Evolutionary conservation across 192 early-diverging fungal species (phyloP).

Genomic region (Phlyctochytrium bullatum): DNA sequence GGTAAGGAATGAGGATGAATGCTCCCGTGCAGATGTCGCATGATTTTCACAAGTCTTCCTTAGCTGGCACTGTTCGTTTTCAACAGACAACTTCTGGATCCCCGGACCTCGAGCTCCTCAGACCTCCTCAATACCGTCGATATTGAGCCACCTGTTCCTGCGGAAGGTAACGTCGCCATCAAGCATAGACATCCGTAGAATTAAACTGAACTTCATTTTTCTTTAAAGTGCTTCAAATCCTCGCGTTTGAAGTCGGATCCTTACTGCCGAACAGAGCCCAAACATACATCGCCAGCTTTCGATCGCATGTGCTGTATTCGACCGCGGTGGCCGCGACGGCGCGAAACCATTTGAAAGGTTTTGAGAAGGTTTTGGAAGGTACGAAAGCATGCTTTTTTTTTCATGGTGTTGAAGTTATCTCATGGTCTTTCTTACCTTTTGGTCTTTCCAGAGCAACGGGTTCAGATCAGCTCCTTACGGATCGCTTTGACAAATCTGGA

Average conservation of each 20-base stretch:
- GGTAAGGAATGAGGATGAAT: slow-evolving; percentile 1
- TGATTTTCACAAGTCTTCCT: too few relatives aligned
- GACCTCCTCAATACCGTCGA: slow-evolving; percentile 15
- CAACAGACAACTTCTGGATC: slow-evolving; percentile 20
- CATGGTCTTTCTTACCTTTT: too few relatives aligned
- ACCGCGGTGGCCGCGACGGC: background rate
- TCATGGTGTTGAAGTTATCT: too few relatives aligned
- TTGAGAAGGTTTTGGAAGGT: background rate
- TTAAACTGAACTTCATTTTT: too few relatives aligned
- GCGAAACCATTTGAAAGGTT: background rate
- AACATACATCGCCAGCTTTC: slow-evolving; percentile 15
- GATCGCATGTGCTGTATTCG: slow-evolving; percentile 21
- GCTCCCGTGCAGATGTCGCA: too few relatives aligned
- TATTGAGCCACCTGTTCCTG: slow-evolving; percentile 28
- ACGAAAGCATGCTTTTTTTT: background rate
- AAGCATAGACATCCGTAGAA: too few relatives aligned
- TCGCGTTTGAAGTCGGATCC: background rate
- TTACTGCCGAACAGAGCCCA: slow-evolving; percentile 2
- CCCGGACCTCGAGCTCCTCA: too few relatives aligned
- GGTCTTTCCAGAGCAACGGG: slow-evolving; percentile 34
- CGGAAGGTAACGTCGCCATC: slow-evolving; percentile 8
- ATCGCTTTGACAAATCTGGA: slow-evolving; percentile 35
- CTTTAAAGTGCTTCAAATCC: too few relatives aligned
- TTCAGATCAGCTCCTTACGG: slow-evolving; percentile 31
- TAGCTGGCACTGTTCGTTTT: slow-evolving; percentile 20